These are phyloP conservation scores for Kodamaea sp. DNA, from an alignment of 1,139 yeast species.

Conservation along the genomic window DNA sequence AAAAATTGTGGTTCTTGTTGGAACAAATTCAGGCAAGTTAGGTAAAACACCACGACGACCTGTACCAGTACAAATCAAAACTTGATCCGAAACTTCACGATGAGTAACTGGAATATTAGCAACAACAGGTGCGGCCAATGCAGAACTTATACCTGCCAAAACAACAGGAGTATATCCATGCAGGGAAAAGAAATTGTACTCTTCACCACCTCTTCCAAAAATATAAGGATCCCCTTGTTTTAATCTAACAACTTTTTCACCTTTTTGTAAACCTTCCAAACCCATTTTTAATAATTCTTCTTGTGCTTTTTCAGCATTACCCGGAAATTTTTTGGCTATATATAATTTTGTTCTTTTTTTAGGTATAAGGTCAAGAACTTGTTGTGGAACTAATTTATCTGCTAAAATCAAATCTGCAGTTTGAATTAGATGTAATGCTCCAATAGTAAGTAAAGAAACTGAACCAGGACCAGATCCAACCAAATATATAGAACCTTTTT, in stretches of 20 bases:
- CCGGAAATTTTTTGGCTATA: constrained; percentile 93
- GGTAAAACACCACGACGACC: constrained; percentile 87
- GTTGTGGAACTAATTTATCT: constrained; percentile 89
- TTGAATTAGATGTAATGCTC: constrained; percentile 78
- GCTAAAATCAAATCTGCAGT: constrained; percentile 83
- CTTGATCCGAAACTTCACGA: constrained; percentile 89
- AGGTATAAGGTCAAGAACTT: constrained; percentile 80
- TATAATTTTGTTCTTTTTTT: constrained; percentile 61
- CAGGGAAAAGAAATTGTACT: constrained; percentile 59
- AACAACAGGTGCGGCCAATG: constrained; percentile 84
- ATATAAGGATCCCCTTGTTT: constrained; percentile 98
- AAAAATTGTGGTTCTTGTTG: constrained; percentile 77
- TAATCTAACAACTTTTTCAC: constrained; percentile 77
- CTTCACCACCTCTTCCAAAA: constrained; percentile 97
- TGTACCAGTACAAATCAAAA: constrained; percentile 89
- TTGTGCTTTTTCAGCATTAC: constrained; percentile 94
- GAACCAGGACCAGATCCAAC: constrained; percentile 97
- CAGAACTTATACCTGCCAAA: constrained; percentile 86
- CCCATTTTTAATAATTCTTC: constrained; percentile 75
- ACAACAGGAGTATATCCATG: constrained; percentile 73
- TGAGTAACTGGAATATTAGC: constrained; percentile 90
- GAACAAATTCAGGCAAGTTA: constrained; percentile 67
- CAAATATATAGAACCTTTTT: constrained; percentile 60
- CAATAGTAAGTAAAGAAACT: constrained; percentile 73
- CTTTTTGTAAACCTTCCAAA: constrained; percentile 56